Evolutionary conservation across 176 grass and related monocot genomes (phyloP), one percentile per base, ranked within the genome.

Genomic region (Canna indica): DNA sequence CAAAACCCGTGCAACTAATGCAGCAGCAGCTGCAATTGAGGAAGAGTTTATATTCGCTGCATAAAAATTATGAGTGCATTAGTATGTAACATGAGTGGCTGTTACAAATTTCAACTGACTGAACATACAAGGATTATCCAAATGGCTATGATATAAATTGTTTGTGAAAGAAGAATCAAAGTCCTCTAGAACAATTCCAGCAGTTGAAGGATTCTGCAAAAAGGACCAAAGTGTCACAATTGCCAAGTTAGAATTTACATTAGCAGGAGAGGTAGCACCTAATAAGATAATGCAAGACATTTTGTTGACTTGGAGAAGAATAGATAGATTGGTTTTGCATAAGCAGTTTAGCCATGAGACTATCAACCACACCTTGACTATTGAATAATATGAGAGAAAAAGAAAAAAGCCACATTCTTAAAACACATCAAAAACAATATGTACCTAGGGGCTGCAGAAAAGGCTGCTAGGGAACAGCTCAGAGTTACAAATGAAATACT

Each of bases 171-270:
- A 78, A 48, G 86, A 90, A 81, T 92, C 89, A 27, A 97, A 97
- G 52, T 99, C 94, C 86, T 82, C 94, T 64, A 99, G 77, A 36
- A 93, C 94, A 83, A 99, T 70, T 83, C 94, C 94, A 80, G 88
- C 81, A 70, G 82, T 85, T 62, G 89, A 96, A 45, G 68, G 27
- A 73, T 92, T 99, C 94, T 93, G 76, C 76, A 81, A 79, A 77
- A 44, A 81, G 58, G 18, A 41, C 35, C 17, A 66, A 66, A 60
- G 4, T 24, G n/a, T 54, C 15, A 54, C 50, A 17, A 24, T 54
- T 54, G 50, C 5, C 50, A 60, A 3, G 27, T 60, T 15, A 48
- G 74, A 47, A 69, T 46, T 22, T 6, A 76, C 59, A 52, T 26
- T 24, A 58, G 26, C 46, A 81, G 50, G 50, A 30, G 58, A 60